These are phyloP conservation scores for Ceraceosorus guamensis DNA, from an alignment of 1,284 basidiomycete genomes.

Conservation along the genomic window DNA sequence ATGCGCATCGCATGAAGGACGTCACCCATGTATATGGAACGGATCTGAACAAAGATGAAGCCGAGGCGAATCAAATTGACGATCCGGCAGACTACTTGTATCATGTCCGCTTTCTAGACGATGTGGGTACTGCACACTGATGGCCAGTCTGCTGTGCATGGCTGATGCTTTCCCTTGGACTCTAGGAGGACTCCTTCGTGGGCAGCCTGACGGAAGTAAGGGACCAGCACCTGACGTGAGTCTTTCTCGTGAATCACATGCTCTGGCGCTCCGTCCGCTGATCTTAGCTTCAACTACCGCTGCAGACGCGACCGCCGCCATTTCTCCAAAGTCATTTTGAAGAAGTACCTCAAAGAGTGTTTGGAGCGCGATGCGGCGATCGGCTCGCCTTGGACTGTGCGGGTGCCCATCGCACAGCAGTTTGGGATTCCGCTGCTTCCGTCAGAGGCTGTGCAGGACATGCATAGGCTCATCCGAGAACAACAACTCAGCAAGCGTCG, in stretches of 20 bases:
- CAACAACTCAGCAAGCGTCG: constrained; percentile 57
- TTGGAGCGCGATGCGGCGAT: constrained; percentile 81
- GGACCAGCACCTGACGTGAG: constrained; percentile 53
- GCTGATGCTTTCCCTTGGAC: not conserved
- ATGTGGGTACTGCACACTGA: constrained; percentile 17
- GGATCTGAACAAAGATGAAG: constrained; percentile 66
- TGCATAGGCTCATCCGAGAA: constrained; percentile 71
- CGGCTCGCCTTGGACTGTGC: constrained; percentile 90
- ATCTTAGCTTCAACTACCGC: not conserved
- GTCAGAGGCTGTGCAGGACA: constrained; percentile 71
- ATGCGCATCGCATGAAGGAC: constrained; percentile 8
- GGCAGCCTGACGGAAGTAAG: constrained; percentile 73
- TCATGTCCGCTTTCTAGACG: constrained; percentile 66
- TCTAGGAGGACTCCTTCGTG: constrained; percentile 47
- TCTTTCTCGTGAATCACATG: not conserved
- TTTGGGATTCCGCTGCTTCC: constrained; percentile 77
- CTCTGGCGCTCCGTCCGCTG: not conserved
- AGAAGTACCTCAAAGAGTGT: constrained; percentile 89
- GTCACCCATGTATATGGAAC: constrained; percentile 63
- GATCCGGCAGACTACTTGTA: constrained; percentile 79
- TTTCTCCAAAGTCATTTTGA: constrained; percentile 91
- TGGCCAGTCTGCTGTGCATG: not conserved
- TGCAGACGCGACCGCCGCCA: constrained; percentile 80
- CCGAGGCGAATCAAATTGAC: constrained; percentile 66
- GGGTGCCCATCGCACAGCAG: constrained; percentile 68